Evolutionary conservation across 2,329 filamentous ascomycete genomes (phyloP).

Genomic region (Thelonectria blattea): DNA sequence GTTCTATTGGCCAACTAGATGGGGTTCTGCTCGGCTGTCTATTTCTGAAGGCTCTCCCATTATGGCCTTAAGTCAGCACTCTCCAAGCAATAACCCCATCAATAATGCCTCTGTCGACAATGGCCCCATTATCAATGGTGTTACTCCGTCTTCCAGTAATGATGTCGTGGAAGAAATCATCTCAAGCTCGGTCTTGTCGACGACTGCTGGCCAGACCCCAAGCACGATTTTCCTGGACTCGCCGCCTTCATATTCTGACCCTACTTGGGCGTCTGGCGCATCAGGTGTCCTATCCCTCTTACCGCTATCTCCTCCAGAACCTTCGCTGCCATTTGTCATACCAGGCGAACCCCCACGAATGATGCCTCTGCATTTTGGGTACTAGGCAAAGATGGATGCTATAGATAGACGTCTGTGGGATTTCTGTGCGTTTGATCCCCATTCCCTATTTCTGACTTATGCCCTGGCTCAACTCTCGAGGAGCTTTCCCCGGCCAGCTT

Average conservation of each 20-base stretch:
- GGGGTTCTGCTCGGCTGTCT: constrained; percentile 24
- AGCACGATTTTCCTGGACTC: constrained; percentile 14
- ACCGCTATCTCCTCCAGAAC: constrained; percentile 19
- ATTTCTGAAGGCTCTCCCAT: constrained; percentile 10
- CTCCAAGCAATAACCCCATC: too few relatives aligned
- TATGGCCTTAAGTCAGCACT: too few relatives aligned
- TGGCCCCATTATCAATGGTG: too few relatives aligned
- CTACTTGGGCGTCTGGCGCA: constrained; percentile 16
- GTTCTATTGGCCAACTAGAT: constrained; percentile 43
- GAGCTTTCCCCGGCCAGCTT: background rate
- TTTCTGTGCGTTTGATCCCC: constrained; percentile 42
- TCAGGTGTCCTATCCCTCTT: constrained; percentile 17
- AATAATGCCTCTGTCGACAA: too few relatives aligned
- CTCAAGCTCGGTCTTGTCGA: constrained; percentile 15
- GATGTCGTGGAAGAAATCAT: constrained; percentile 28
- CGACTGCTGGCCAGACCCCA: constrained; percentile 14
- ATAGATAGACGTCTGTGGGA: constrained; percentile 43
- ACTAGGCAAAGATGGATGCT: constrained; percentile 42
- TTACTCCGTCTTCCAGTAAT: background rate
- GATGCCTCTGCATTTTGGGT: constrained; percentile 41
- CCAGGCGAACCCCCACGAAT: constrained; percentile 34
- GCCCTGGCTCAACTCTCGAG: background rate
- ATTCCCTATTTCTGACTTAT: background rate
- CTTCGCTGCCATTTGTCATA: constrained; percentile 11
- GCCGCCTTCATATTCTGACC: constrained; percentile 20